Conservation (phyloP, 1,139 yeast species). For the Meyerozyma carpophila region DNA sequence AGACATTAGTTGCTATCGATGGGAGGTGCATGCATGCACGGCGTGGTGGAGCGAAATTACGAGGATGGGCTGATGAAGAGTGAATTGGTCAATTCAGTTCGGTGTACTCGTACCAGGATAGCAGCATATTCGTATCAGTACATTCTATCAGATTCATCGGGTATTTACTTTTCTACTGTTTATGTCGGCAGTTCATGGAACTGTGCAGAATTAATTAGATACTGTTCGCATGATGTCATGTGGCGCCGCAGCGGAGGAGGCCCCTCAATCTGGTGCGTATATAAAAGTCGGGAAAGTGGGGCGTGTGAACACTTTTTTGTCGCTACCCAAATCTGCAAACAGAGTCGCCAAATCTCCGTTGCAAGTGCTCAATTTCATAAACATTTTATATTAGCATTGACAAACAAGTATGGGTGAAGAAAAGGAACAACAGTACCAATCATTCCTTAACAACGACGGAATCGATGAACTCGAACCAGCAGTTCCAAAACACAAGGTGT, state of each 20-base stretch:
- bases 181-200: too few relatives aligned
- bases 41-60: too few relatives aligned
- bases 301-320: background rate
- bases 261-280: background rate
- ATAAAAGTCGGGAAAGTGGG: background rate
- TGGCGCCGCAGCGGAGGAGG: slow-evolving; percentile 1
- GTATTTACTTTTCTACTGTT: too few relatives aligned
- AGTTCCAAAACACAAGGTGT: slow-evolving; percentile 58
- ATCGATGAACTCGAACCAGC: slow-evolving; percentile 61
- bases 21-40: too few relatives aligned
- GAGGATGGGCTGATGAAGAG: too few relatives aligned
- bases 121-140: too few relatives aligned
- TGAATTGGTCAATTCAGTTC: too few relatives aligned
- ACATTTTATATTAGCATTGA: too few relatives aligned
- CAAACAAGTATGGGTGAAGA: background rate
- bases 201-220: background rate
- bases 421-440: slow-evolving; percentile 19
- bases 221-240: background rate
- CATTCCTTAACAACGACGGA: slow-evolving; percentile 67
- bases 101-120: too few relatives aligned
- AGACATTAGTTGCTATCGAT: too few relatives aligned
- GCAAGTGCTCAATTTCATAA: background rate
- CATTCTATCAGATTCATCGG: too few relatives aligned
- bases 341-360: background rate
- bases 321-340: background rate